Conservation (phyloP, 2,329 filamentous ascomycete species). For the Pestalotiopsis sp. region DNA sequence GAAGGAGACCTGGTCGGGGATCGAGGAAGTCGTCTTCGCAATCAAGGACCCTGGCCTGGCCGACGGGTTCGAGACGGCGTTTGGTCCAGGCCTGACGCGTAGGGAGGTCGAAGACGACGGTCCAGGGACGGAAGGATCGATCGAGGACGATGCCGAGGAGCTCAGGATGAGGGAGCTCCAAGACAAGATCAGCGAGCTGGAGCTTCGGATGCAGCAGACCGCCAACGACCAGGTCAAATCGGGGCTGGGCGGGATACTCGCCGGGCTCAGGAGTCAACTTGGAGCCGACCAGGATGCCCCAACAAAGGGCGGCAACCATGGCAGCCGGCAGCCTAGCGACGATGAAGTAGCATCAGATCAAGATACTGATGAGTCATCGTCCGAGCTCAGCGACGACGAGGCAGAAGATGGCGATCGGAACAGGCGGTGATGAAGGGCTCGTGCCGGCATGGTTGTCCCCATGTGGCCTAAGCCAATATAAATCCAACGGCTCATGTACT, state of each 20-base stretch:
- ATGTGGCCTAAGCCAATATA: not conserved
- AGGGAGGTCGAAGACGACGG: constrained; percentile 27
- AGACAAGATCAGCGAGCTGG: constrained; percentile 31
- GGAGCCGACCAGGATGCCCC: constrained; percentile 7
- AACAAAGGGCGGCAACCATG: not conserved
- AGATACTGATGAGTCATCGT: not conserved
- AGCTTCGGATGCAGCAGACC: constrained; percentile 26
- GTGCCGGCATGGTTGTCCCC: not conserved
- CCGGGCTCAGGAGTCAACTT: constrained; percentile 27
- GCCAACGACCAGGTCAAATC: constrained; percentile 27
- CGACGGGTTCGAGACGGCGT: constrained; percentile 50
- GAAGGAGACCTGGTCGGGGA: constrained; percentile 40
- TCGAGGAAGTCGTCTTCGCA: constrained; percentile 61
- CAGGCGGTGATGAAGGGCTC: not conserved
- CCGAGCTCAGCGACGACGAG: not conserved
- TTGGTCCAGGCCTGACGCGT: constrained; percentile 42
- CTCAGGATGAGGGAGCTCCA: constrained; percentile 26
- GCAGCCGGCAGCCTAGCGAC: not conserved
- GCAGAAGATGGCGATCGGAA: not conserved
- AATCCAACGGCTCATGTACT: not conserved
- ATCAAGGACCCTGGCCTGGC: constrained; percentile 57
- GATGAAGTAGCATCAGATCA: constrained; percentile 1
- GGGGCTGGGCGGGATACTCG: constrained; percentile 30
- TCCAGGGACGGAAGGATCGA: constrained; percentile 15
- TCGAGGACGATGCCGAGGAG: constrained; percentile 16